Evolutionary conservation across 179 eudicot species (phyloP), one percentile per base, ranked within the genome.

Genomic region (Vitellaria paradoxa): DNA sequence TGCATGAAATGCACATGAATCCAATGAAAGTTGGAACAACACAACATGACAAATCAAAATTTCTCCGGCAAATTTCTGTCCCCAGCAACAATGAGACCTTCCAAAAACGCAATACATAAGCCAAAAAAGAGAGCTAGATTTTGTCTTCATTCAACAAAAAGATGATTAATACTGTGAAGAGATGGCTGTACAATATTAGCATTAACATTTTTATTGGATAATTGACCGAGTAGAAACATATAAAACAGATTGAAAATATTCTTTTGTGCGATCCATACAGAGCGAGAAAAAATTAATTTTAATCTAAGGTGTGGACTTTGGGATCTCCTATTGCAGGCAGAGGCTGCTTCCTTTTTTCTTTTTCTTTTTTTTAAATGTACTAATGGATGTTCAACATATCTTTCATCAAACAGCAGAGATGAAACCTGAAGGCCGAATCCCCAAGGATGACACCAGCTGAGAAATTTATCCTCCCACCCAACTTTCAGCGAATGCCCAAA

Each of bases 401-500:
- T 49, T 53, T 17, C 61, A 70, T 14, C 47, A 15, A 55, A 26
- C 13, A 21, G 75, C 47, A 52, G 42, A 15, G 20, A 30, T 65
- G 68, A 65, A 62, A 69, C 26, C 7, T 23, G 50, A 68, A 42
- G 45, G 45, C 45, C 45, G 6, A 42, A 1, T 62, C 8, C 56
- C 77, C 56, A 45, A 17, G 5, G 42, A 57, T 46, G 50, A 20
- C 20, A 20, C 60, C 21, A 21, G 40, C 60, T 57, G 23, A 64
- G 26, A 73, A 73, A 26, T 60, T 18, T 40, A 26, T 42, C 45
- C 45, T 4, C 64, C 65, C 42, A 18, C 23, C 12, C 26, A 30
- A 2, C 18, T 64, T 52, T 75, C 75, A 68, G 64, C 82, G 82
- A 53, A 80, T 69, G 21, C 82, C 70, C 70, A 69, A 50, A 69